phyloP scores from a whole-genome alignment of 306 rosid species.

The Vigna mungo region DNA sequence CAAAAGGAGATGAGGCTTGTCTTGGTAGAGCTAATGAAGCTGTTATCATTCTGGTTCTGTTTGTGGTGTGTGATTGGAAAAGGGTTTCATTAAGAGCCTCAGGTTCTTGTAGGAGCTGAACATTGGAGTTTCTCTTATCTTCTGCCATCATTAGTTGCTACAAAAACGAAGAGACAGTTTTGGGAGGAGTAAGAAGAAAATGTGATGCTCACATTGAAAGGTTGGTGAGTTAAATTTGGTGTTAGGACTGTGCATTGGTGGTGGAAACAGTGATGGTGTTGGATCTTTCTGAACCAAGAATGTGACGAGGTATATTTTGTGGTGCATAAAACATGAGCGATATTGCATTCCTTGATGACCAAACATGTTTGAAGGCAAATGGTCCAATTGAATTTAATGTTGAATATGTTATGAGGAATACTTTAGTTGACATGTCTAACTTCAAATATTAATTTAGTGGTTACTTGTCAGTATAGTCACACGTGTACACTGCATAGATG shows the following conservation, averaged over 20 bases:
- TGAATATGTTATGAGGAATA: not conserved
- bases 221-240: conserved; percentile 38
- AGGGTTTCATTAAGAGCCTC: conserved; percentile 84
- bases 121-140: conserved; percentile 61
- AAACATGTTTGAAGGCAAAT: conserved; percentile 39
- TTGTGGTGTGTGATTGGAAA: conserved; percentile 64
- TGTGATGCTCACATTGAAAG: conserved; percentile 37
- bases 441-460: not conserved
- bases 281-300: conserved; percentile 63
- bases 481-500: no score
- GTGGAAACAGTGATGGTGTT: conserved; percentile 41
- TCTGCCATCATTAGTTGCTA: conserved; percentile 58
- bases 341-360: conserved; percentile 36
- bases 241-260: conserved; percentile 47
- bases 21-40: conserved; percentile 82
- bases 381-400: conserved; percentile 50
- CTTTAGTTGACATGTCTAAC: not conserved
- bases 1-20: conserved; percentile 60
- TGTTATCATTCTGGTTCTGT: conserved; percentile 66
- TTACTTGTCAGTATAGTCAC: not conserved
- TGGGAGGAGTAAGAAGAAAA: conserved; percentile 22
- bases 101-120: conserved; percentile 74
- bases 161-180: conserved; percentile 1
- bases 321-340: conserved; percentile 57
- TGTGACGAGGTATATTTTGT: conserved; percentile 37